Evolutionary conservation across 2,329 filamentous ascomycete species (phyloP).

Genomic region (Neurospora crassa): DNA sequence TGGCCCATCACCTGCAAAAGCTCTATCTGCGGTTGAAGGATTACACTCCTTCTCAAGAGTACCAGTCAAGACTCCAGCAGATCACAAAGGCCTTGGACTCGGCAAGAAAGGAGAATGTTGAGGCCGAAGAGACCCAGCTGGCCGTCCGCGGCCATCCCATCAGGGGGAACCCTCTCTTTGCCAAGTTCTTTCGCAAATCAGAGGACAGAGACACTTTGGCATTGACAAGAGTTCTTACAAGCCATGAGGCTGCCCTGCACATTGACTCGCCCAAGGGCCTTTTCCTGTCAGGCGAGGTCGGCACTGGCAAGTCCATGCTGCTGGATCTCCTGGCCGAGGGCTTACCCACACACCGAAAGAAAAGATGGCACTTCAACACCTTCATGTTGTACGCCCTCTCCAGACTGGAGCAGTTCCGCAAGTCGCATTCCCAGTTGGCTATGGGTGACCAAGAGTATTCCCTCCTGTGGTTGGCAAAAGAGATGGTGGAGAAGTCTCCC

Average conservation of each 20-base stretch:
- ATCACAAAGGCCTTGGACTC: slow-evolving; percentile 41
- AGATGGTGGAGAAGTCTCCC: slow-evolving; percentile 64
- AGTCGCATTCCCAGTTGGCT: slow-evolving; percentile 16
- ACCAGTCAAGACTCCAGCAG: slow-evolving; percentile 53
- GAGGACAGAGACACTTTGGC: slow-evolving; percentile 51
- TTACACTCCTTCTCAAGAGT: slow-evolving; percentile 64
- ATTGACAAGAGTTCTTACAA: slow-evolving; percentile 58
- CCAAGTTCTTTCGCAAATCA: slow-evolving; percentile 46
- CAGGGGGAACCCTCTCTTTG: slow-evolving; percentile 48
- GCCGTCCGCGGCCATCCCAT: slow-evolving; percentile 46
- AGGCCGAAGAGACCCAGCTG: slow-evolving; percentile 26
- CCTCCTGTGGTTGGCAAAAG: slow-evolving; percentile 62
- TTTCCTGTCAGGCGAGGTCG: slow-evolving; percentile 72
- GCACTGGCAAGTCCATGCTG: slow-evolving; percentile 79
- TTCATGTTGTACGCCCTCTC: slow-evolving; percentile 76
- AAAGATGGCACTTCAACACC: slow-evolving; percentile 74
- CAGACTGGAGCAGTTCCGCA: slow-evolving; percentile 57
- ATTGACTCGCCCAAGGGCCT: slow-evolving; percentile 65
- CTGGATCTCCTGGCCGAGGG: slow-evolving; percentile 72
- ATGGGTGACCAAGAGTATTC: slow-evolving; percentile 47
- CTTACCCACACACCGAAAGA: slow-evolving; percentile 62
- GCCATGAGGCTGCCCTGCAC: slow-evolving; percentile 60
- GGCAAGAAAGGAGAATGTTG: slow-evolving; percentile 20
- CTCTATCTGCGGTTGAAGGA: slow-evolving; percentile 68
- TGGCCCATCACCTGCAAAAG: slow-evolving; percentile 68